Evolutionary conservation across 148 eudicot genomes (phyloP).

Genomic region (Drosera capensis): DNA sequence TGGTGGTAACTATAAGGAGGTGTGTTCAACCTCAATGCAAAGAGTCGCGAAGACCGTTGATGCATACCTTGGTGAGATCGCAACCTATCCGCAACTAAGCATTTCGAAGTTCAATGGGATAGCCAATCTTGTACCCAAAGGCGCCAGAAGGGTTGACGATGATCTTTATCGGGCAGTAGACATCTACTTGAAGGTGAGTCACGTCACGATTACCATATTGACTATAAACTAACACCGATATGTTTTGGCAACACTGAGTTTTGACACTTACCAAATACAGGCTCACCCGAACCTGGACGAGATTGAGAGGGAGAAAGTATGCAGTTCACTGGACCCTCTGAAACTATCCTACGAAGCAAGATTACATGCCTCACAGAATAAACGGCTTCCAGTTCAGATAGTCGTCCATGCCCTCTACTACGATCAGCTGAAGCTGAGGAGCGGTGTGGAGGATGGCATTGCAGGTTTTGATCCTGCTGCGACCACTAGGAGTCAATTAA

Average conservation of each 20-base stretch:
- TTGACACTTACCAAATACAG: slow-evolving; percentile 17
- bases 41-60: slow-evolving; percentile 80
- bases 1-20: slow-evolving; percentile 60
- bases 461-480: slow-evolving; percentile 15
- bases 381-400: slow-evolving; percentile 74
- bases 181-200: slow-evolving; percentile 72
- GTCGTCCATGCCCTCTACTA: slow-evolving; percentile 86
- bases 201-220: neutral
- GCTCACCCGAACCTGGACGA: slow-evolving; percentile 90
- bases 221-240: neutral
- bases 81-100: slow-evolving; percentile 45
- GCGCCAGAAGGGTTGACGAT: slow-evolving; percentile 65
- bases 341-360: slow-evolving; percentile 85
- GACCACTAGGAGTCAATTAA: slow-evolving; percentile 30
- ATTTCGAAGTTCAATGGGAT: slow-evolving; percentile 91
- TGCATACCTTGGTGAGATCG: slow-evolving; percentile 71
- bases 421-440: slow-evolving; percentile 63
- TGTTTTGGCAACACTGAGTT: too few relatives aligned
- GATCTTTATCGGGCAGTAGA: slow-evolving; percentile 86
- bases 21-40: slow-evolving; percentile 43
- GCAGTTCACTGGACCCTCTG: slow-evolving; percentile 81
- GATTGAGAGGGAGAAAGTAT: slow-evolving; percentile 83
- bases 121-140: slow-evolving; percentile 76
- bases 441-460: slow-evolving; percentile 29
- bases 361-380: slow-evolving; percentile 87